Evolutionary conservation across 2,329 filamentous ascomycete species (phyloP).

Genomic region (Fusarium albosuccineum): DNA sequence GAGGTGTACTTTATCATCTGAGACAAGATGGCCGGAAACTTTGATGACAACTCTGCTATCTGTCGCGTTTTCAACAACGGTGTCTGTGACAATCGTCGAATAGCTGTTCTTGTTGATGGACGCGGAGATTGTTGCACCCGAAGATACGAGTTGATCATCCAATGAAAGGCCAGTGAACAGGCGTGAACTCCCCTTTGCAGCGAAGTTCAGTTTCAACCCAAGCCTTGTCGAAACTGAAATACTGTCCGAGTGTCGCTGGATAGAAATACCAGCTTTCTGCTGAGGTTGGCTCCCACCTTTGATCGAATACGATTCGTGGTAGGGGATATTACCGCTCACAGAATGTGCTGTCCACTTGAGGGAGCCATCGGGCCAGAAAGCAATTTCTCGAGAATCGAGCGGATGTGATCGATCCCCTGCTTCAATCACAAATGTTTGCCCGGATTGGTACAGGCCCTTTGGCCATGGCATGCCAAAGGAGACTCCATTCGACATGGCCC

Average conservation of each 20-base stretch:
- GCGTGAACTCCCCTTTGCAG: neutral
- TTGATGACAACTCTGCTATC: conserved; percentile 27
- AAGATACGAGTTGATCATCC: conserved; percentile 2
- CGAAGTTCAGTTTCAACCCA: conserved; percentile 23
- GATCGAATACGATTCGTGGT: conserved; percentile 57
- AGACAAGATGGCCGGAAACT: conserved; percentile 14
- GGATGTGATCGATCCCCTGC: conserved; percentile 8
- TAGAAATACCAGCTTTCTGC: neutral
- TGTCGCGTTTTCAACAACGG: conserved; percentile 25
- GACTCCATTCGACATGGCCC: conserved; percentile 20
- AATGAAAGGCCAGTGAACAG: conserved; percentile 22
- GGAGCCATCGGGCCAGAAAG: conserved; percentile 67
- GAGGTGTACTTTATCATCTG: conserved; percentile 18
- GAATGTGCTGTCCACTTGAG: conserved; percentile 73
- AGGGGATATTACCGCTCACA: conserved; percentile 56
- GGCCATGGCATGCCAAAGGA: conserved; percentile 38
- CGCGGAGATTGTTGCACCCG: conserved; percentile 29
- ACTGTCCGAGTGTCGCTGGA: neutral
- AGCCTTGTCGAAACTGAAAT: conserved; percentile 9
- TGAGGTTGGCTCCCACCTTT: conserved; percentile 18
- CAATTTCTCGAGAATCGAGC: conserved; percentile 33
- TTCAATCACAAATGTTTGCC: conserved; percentile 29
- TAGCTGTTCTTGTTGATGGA: conserved; percentile 31
- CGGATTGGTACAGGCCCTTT: conserved; percentile 25
- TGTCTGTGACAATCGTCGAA: conserved; percentile 12